Conservation (phyloP, 305 asterid species). For the Solanum hybrid region DNA sequence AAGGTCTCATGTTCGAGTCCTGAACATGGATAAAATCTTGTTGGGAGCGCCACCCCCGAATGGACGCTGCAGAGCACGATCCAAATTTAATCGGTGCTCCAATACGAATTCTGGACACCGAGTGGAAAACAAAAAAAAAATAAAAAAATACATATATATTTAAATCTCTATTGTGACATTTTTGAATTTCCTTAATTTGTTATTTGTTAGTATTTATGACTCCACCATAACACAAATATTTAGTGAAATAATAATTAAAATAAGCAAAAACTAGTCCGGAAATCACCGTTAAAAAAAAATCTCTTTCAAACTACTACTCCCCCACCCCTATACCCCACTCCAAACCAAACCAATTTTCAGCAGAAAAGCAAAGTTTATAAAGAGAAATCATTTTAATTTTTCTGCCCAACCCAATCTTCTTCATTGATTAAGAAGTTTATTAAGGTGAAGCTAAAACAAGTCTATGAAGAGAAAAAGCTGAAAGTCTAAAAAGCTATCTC, state of each 20-base stretch:
- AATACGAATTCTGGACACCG: rapidly evolving
- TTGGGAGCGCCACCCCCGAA: background rate
- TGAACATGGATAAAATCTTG: background rate
- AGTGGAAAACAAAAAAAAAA: too few species aligned
- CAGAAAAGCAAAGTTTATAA: background rate
- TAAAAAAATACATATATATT: background rate
- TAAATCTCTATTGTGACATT: background rate
- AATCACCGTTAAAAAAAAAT: background rate
- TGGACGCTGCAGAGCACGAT: background rate
- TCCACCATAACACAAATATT: background rate
- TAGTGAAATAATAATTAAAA: background rate
- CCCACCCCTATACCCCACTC: background rate
- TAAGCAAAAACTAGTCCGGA: background rate
- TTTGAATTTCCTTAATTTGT: background rate
- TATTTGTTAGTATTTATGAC: background rate
- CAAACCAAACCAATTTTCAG: background rate
- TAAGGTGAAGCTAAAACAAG: background rate
- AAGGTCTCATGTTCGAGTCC: background rate
- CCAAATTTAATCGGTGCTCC: too few species aligned
- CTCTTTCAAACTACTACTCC: background rate
- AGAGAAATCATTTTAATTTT: background rate
- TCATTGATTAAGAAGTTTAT: background rate
- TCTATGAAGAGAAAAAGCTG: conserved; percentile 1
- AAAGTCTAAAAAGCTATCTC: background rate
- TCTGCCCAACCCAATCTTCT: background rate